Conservation (phyloP, 1,284 basidiomycete species). For the Cystobasidium pallidum region DNA sequence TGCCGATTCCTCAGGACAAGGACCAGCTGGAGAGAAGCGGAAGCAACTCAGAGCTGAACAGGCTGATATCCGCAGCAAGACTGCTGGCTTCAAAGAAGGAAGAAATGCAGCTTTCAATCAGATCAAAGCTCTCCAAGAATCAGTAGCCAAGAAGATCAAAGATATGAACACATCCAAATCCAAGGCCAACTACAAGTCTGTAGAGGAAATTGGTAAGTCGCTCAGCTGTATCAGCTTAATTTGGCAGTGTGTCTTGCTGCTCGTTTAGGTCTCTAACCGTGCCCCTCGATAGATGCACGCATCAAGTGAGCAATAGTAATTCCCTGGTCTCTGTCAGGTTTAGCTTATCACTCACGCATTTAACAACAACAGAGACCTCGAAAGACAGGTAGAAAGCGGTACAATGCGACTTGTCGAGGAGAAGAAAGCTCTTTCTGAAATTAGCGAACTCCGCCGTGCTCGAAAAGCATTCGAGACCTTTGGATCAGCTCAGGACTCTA, state of each 20-base stretch:
- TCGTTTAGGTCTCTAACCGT: neutral
- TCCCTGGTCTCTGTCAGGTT: too few relatives aligned
- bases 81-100: conserved; percentile 76
- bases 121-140: conserved; percentile 78
- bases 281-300: conserved; percentile 26
- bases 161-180: conserved; percentile 80
- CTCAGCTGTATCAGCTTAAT: conserved; percentile 31
- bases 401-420: conserved; percentile 92
- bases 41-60: conserved; percentile 78
- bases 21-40: conserved; percentile 69
- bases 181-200: conserved; percentile 82
- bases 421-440: conserved; percentile 90
- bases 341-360: too few relatives aligned
- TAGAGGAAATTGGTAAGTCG: conserved; percentile 92
- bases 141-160: conserved; percentile 84
- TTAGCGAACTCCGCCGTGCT: conserved; percentile 68
- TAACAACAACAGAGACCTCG: conserved; percentile 65
- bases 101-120: conserved; percentile 80
- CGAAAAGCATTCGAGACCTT: conserved; percentile 75
- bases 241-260: too few relatives aligned
- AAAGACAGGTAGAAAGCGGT: conserved; percentile 89
- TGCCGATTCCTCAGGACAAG: conserved; percentile 15
- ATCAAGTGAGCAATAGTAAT: conserved; percentile 36
- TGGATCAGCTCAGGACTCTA: conserved; percentile 73
- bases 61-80: conserved; percentile 75